Conservation (phyloP, 352 stramenopile species). For the Elongisporangium anandrum region DNA sequence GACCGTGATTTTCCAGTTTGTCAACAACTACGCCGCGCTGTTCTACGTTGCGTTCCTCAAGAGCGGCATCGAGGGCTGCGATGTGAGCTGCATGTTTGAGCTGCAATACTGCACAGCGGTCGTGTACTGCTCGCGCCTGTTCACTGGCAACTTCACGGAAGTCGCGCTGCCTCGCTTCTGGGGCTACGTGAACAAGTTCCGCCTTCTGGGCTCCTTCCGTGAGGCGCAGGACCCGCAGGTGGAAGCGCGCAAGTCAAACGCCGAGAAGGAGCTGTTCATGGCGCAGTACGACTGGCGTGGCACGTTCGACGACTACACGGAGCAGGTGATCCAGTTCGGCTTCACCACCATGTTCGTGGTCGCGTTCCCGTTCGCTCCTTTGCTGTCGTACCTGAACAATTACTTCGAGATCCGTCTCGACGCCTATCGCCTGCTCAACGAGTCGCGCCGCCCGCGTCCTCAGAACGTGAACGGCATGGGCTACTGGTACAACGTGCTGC, state of each 20-base stretch:
- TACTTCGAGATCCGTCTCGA: constrained; percentile 91
- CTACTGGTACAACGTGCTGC: constrained; percentile 90
- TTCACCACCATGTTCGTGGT: constrained; percentile 90
- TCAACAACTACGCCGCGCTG: constrained; percentile 93
- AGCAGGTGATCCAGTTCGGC: constrained; percentile 89
- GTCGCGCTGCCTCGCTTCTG: constrained; percentile 71
- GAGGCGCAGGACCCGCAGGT: constrained; percentile 21
- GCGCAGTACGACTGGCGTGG: constrained; percentile 78
- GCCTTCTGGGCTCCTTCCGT: constrained; percentile 47
- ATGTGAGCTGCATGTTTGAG: constrained; percentile 81
- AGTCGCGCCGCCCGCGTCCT: constrained; percentile 78
- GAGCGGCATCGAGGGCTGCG: constrained; percentile 61
- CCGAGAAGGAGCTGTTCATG: constrained; percentile 74
- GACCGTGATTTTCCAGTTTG: constrained; percentile 94
- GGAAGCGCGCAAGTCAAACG: constrained; percentile 28
- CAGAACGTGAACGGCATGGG: constrained; percentile 85
- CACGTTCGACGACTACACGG: constrained; percentile 92
- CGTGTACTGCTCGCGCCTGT: constrained; percentile 88
- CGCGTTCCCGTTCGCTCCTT: constrained; percentile 90
- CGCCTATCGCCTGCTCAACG: constrained; percentile 78
- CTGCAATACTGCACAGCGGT: constrained; percentile 90
- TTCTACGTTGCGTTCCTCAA: constrained; percentile 95
- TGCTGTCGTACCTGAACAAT: constrained; percentile 92
- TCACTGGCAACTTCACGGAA: constrained; percentile 77
- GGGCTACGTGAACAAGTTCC: constrained; percentile 68